Base-by-base conservation (phyloP, 2,329 filamentous ascomycete genomes). In the Madurella mycetomatis region DNA sequence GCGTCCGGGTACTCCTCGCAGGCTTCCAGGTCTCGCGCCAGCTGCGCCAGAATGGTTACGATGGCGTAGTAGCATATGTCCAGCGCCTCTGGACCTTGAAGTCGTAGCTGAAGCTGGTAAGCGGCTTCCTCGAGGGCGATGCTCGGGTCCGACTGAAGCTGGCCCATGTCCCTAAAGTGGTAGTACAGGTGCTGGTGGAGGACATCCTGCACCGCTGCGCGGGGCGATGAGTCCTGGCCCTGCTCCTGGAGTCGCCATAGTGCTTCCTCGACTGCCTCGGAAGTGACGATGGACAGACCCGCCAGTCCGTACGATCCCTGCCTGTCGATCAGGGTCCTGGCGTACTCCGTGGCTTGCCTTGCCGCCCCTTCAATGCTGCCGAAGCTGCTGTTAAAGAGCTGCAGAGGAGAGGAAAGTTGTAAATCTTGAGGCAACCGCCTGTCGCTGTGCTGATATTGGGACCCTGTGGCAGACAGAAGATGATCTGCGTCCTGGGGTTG, bases 201-300 rank as follows among this genome's bases (percentile, higher is more conserved):
- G n/a, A 58, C 43, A 1, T 49, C 45, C 15, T 63, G 60, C 1
- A 62, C 49, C 8, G 56, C 58, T 11, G 52, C 44, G 9, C 58
- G 57, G 13, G 46, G 19, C n/a, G 54, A 25, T 12, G 40, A 39
- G 9, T 47, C 51, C 8, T 11, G 7, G 2, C 44, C 42, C 12
- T 47, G 44, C 15, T 31, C 19, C 39, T 62, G 9, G 63, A 66
- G 2, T 66, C 67, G 1, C 65, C 32, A 40, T 3, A 56, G 4
- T 5, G 53, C 46, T 32, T 47, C 46, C 0, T 55, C 45, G 13
- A 62, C 43, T 7, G 39, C 47, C 11, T 51, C 46, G 15, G 32
- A 52, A 0, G 54, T 49, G 17, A 62, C 43, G 16, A 50, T 15
- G 1, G 19, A 42, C 18, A 43, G 47, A 5, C 39, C 17, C 12